Percentiles rank a stretch among this genome's conserved stretches.
Conservation (phyloP, 805 yeast species). For the Hanseniaspora mollemarum region DNA sequence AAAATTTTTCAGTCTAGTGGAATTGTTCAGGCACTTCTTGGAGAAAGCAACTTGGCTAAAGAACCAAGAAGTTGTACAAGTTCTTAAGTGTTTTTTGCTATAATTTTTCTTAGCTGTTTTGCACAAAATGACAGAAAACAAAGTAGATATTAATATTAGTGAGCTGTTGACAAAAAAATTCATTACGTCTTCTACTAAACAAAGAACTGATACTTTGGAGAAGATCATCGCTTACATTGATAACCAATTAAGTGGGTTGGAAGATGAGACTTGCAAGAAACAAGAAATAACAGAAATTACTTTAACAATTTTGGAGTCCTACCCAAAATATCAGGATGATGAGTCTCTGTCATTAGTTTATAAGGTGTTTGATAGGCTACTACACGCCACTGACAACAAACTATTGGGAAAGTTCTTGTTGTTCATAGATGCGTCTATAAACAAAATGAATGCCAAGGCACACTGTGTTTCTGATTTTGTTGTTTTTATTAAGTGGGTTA, state of each 20-base stretch:
- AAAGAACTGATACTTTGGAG: conserved; percentile 6
- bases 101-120: no score
- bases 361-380: conserved; percentile 32
- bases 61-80: no score
- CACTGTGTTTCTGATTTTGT: conserved; percentile 48
- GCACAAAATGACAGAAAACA: neutral
- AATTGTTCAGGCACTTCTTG: no score
- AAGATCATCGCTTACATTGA: conserved; percentile 13
- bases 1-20: no score
- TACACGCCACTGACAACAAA: conserved; percentile 26
- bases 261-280: conserved; percentile 23
- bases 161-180: neutral
- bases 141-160: neutral
- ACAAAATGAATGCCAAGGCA: conserved; percentile 27
- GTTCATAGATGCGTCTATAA: conserved; percentile 31
- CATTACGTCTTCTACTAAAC: neutral
- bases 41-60: no score
- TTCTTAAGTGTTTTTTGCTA: no score
- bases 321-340: conserved; percentile 40
- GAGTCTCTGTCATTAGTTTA: conserved; percentile 37
- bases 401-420: conserved; percentile 31
- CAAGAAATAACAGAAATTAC: conserved; percentile 26
- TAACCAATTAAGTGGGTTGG: conserved; percentile 1
- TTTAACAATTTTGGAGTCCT: conserved; percentile 38
- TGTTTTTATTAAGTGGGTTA: conserved; percentile 49